Evolutionary conservation across 2,329 filamentous ascomycete species (phyloP).

Genomic region (Curvularia sp.): DNA sequence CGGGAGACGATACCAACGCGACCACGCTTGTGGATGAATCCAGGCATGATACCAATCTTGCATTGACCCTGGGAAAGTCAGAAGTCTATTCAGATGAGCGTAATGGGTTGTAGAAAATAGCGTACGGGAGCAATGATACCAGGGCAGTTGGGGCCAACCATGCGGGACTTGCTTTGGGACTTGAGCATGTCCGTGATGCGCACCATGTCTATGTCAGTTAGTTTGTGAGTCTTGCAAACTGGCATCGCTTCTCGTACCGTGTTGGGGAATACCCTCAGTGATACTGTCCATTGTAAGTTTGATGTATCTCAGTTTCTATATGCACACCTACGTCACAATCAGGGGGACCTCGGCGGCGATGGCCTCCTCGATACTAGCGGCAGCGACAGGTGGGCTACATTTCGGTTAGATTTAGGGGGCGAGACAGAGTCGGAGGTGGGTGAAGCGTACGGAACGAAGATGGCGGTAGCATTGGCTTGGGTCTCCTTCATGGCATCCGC

Average conservation of each 20-base stretch:
- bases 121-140: constrained; percentile 84
- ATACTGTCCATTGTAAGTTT: constrained; percentile 63
- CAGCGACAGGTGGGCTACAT: constrained; percentile 82
- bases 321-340: constrained; percentile 74
- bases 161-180: constrained; percentile 93
- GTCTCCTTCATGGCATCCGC: constrained; percentile 87
- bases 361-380: constrained; percentile 95
- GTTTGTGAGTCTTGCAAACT: constrained; percentile 2
- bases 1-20: constrained; percentile 98
- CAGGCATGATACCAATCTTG: constrained; percentile 99
- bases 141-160: constrained; percentile 97
- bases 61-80: constrained; percentile 76
- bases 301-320: constrained; percentile 13
- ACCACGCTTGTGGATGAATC: constrained; percentile 99
- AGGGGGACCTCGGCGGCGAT: constrained; percentile 91
- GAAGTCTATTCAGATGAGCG: constrained; percentile 5
- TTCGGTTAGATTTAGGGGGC: constrained; percentile 37
- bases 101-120: constrained; percentile 12
- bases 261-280: constrained; percentile 96
- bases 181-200: constrained; percentile 98
- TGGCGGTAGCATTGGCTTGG: constrained; percentile 87
- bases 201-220: constrained; percentile 79
- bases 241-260: constrained; percentile 67
- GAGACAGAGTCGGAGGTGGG: constrained; percentile 6
- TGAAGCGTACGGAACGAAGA: constrained; percentile 84